Evolutionary conservation across 331 rosid genomes (phyloP).

Genomic region (Rhamnella rubrinervis): DNA sequence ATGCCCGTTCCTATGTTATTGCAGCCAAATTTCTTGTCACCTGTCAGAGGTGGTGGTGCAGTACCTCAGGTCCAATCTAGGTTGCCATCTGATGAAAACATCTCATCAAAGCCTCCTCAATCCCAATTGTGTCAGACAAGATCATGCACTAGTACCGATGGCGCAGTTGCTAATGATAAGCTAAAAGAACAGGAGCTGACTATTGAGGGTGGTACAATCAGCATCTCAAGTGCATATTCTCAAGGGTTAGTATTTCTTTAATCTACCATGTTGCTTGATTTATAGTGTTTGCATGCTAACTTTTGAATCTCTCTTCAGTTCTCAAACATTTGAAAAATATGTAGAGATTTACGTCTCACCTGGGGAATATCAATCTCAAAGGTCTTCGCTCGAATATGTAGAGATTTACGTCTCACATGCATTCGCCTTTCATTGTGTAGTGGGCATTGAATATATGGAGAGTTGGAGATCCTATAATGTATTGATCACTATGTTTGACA

Average conservation of each 20-base stretch:
- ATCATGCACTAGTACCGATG: conserved; percentile 33
- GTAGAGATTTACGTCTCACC: no score
- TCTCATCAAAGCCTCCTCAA: conserved; percentile 45
- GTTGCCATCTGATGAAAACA: conserved; percentile 54
- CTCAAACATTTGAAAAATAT: not conserved
- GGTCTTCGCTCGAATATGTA: no score
- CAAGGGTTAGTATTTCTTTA: conserved; percentile 65
- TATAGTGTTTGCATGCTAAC: not conserved
- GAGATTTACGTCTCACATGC: not conserved
- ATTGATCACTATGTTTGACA: no score
- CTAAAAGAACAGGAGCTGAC: conserved; percentile 69
- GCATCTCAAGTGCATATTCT: conserved; percentile 86
- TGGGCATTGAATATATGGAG: not conserved
- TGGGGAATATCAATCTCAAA: no score
- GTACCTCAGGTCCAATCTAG: conserved; percentile 52
- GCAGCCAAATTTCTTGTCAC: conserved; percentile 54
- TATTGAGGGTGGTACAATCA: conserved; percentile 81
- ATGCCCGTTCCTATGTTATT: conserved; percentile 44
- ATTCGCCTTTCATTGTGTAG: not conserved
- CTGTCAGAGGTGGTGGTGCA: conserved; percentile 39
- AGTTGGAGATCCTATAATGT: no score
- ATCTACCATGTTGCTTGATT: not conserved
- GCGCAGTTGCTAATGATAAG: conserved; percentile 50
- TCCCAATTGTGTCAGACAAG: conserved; percentile 38
- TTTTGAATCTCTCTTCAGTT: not conserved